Evolutionary conservation across 2,329 filamentous ascomycete species (phyloP), one percentile per base, ranked within the genome.

Genomic region (Septoria linicola): DNA sequence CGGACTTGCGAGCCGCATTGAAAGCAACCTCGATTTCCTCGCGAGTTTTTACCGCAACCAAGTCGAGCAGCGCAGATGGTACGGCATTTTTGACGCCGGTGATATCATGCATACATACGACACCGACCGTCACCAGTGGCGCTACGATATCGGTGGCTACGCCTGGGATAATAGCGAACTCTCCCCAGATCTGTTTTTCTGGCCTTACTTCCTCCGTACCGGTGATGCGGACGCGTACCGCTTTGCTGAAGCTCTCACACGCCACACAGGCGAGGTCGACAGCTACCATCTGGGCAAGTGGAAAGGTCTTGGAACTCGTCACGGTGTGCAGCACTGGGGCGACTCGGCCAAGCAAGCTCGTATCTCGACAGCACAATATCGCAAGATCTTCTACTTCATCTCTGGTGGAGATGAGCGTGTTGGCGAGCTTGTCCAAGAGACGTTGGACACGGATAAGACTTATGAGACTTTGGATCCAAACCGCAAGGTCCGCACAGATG

Each of bases 151-250:
- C 14, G 82, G 82, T 3, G 82, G 82, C 0, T 84, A 80, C 51
- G 81, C 80, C 0, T 84, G 82, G 82, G 81, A 84, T 41, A 84
- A 84, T 60, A 81, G 78, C 0, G 81, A 85, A 62, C 71, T 85
- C 0, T 84, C 81, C 0, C 79, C 82, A 0, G 81, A 84, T 58
- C 65, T 84, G 2, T 84, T 79, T 68, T 76, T 84, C 59, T 84
- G 82, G 82, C 76, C 75, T 3, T 79, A 81, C 51, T 85, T 84
- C 66, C 72, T 84, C 1, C 76, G 78, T 8, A 84, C 80, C 0
- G 80, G 80, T 0, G 71, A 77, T 2, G 73, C 75, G 2, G 80
- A 82, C 45, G 76, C 81, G 0, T 85, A 78, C 59, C 73, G 78
- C 0, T 76, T 84, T 40, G 80, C 81, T 0, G 81, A 84, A 60